Base-by-base conservation (phyloP, 306 rosid species). In the Medicago lupulina region DNA sequence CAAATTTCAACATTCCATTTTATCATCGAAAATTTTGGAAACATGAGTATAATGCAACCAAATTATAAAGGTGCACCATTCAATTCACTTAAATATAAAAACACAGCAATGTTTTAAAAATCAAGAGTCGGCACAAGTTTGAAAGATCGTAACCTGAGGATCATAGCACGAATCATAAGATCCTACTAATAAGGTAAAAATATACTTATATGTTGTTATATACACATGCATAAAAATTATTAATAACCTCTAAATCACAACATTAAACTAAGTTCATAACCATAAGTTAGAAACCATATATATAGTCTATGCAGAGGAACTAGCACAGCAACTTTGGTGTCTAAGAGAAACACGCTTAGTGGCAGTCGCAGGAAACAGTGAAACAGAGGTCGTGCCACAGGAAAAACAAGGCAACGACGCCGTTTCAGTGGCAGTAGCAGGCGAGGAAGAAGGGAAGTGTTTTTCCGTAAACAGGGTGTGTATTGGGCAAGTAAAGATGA, bases 41-140 rank as follows among this genome's bases (percentile, higher is more conserved):
- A 54, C 49, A 31, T 25, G 16, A 23, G 38, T 15, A 38, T 16
- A 41, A 59, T 34, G 9, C 9, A 59, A 38, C 28, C 51, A 69
- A 58, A 58, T 8, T 65, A 39, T 53, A 77, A n/a, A 59, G 17
- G 49, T 13, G 76, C 9, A 39, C 19, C 61, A 11, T 44, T 21
- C 67, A 63, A 71, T 81, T 81, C 44, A 43, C 64, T 51, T 39
- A 70, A 41, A 70, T 11, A 62, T 18, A 70, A 81, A n/a, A 65
- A 44, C 6, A 9, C 25, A 18, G 5, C 60, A 18, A 54, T 54
- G 60, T 19, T 54, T 54, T 9, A 18, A 18, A 46, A 54, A 54
- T 54, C 12, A 9, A 18, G 28, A 54, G 6, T 18, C 13, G 8
- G 11, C 61, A 0, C 11, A 51, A 51, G 23, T 7, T 18, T 54